Evolutionary conservation across 2,329 filamentous ascomycete genomes (phyloP).

Genomic region (Onygena corvina): DNA sequence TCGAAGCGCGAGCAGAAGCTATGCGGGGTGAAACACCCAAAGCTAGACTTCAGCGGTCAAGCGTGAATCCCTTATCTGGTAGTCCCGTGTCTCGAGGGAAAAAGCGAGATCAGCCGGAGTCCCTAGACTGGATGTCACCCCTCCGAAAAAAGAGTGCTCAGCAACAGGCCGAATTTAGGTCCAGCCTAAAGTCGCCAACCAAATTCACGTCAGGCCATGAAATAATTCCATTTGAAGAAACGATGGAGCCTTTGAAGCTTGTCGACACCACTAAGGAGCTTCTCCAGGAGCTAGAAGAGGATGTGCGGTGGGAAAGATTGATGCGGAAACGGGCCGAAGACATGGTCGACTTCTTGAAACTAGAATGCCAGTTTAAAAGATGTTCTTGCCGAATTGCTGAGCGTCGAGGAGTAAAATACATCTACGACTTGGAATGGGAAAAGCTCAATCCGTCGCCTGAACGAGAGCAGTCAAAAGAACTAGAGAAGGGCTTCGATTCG

Average conservation of each 20-base stretch:
- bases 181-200: slow-evolving; percentile 14
- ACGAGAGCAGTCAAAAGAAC: not conserved
- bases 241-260: slow-evolving; percentile 30
- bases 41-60: slow-evolving; percentile 21
- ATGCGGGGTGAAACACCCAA: slow-evolving; percentile 13
- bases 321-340: slow-evolving; percentile 44
- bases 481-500: not conserved
- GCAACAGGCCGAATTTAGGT: slow-evolving; percentile 10
- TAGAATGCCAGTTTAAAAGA: slow-evolving; percentile 39
- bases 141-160: slow-evolving; percentile 10
- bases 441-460: slow-evolving; percentile 9
- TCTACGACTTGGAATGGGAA: slow-evolving; percentile 30
- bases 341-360: slow-evolving; percentile 41
- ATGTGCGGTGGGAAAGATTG: slow-evolving; percentile 41
- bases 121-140: slow-evolving; percentile 9
- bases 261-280: slow-evolving; percentile 23
- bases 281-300: slow-evolving; percentile 36
- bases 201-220: slow-evolving; percentile 9
- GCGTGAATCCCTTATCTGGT: slow-evolving; percentile 26
- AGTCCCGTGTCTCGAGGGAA: slow-evolving; percentile 25
- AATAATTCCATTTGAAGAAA: slow-evolving; percentile 18
- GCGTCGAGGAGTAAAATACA: slow-evolving; percentile 28
- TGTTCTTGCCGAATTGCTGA: slow-evolving; percentile 39
- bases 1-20: slow-evolving; percentile 26
- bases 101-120: slow-evolving; percentile 19